phyloP scores from a whole-genome alignment of 495 filamentous ascomycete genomes.

The Xylaria nigripes region DNA sequence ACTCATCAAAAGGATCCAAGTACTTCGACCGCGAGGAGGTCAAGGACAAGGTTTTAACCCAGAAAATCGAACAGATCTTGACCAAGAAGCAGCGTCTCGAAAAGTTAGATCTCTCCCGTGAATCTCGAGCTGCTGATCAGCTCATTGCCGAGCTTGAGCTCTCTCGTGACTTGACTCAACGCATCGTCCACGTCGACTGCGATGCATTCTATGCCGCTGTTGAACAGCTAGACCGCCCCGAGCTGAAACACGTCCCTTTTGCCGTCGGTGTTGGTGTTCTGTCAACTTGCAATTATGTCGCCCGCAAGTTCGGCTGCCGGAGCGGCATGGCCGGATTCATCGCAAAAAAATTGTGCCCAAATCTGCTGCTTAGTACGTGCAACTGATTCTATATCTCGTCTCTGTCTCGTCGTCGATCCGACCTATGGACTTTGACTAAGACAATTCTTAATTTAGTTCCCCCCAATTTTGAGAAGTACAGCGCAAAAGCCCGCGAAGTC shows the following conservation, averaged over 20 bases:
- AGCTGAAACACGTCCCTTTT: constrained; percentile 83
- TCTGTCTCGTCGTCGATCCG: neutral
- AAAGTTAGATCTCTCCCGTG: constrained; percentile 60
- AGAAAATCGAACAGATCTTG: constrained; percentile 77
- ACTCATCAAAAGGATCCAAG: constrained; percentile 92
- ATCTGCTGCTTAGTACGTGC: constrained; percentile 48
- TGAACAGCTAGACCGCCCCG: constrained; percentile 83
- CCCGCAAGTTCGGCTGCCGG: constrained; percentile 79
- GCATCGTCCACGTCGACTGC: constrained; percentile 88
- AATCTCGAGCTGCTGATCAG: constrained; percentile 71
- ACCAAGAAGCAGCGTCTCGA: constrained; percentile 70
- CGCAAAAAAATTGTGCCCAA: constrained; percentile 85
- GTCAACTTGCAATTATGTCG: constrained; percentile 91
- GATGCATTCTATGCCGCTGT: constrained; percentile 98
- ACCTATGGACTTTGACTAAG: neutral
- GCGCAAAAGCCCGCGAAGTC: constrained; percentile 80
- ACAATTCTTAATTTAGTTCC: constrained; percentile 46
- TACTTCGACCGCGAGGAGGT: constrained; percentile 90
- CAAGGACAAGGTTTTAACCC: constrained; percentile 72
- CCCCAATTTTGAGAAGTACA: constrained; percentile 85
- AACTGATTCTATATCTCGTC: neutral
- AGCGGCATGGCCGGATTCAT: constrained; percentile 96
- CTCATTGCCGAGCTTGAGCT: constrained; percentile 71
- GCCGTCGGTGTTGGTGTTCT: constrained; percentile 88
- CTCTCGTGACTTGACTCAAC: constrained; percentile 70